Evolutionary conservation across 495 filamentous ascomycete species (phyloP).

Genomic region (Cercophora newfieldiana): DNA sequence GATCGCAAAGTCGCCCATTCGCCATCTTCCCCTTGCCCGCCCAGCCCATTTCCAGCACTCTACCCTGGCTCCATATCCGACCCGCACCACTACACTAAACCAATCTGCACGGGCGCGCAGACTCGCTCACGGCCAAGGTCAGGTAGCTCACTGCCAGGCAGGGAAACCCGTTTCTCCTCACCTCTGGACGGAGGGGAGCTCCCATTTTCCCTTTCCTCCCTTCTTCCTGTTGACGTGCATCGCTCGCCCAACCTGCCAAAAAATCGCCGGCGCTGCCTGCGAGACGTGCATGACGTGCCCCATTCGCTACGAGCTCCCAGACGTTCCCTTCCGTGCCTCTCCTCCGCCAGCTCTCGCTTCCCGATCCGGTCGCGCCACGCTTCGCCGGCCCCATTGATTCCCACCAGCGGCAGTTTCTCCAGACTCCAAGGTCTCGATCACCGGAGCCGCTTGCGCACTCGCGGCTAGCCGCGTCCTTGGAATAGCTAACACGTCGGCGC

Average conservation of each 20-base stretch:
- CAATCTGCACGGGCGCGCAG: neutral
- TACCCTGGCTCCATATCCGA: neutral
- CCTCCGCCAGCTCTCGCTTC: neutral
- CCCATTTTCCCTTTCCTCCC: neutral
- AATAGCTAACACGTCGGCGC: neutral
- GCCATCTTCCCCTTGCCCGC: neutral
- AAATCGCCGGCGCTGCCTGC: neutral
- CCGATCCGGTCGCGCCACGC: conserved; percentile 10
- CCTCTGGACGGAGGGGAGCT: conserved; percentile 9
- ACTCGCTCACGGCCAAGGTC: neutral
- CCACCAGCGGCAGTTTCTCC: neutral
- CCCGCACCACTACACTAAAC: neutral
- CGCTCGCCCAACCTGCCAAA: neutral
- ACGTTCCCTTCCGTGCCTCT: neutral
- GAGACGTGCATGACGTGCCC: conserved; percentile 13
- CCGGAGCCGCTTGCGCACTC: neutral
- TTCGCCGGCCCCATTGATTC: neutral
- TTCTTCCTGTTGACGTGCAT: conserved; percentile 1
- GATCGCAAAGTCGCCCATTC: conserved; percentile 13
- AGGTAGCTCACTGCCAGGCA: conserved; percentile 3
- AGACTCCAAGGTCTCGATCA: neutral
- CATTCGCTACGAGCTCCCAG: neutral
- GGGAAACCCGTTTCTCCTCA: conserved; percentile 9
- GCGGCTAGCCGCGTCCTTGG: neutral
- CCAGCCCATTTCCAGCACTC: neutral